Evolutionary conservation across 1,139 yeast genomes (phyloP), one percentile per base, ranked within the genome.

Genomic region (Suzukiozyma palmioleophila): DNA sequence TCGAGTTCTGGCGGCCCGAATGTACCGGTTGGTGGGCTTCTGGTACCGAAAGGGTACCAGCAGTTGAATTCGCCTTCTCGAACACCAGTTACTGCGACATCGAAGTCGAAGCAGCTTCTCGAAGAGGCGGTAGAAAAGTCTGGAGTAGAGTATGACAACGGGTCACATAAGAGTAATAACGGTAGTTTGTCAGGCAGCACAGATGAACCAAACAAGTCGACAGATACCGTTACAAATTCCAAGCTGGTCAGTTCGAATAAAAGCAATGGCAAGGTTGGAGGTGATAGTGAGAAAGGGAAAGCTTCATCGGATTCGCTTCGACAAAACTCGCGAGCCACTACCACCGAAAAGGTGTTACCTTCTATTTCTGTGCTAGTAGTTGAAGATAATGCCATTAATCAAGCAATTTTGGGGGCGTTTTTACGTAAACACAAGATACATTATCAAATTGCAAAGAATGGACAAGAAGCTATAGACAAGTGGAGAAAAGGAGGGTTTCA

Each of bases 301-400:
- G n/a, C 10, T 8, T 8, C 35, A 35, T n/a, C 30, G 26, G 30
- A 28, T 10, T 28, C 22, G 36, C 27, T 21, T 13, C n/a, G 27
- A 48, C 33, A 40, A 38, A 39, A 35, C 30, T 24, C 35, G n/a
- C 25, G 43, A 39, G 36, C 52, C 31, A 49, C 59, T 9, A 62
- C 76, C 3, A 63, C 73, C 11, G 74, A 73, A 21, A 69, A 73
- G 41, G 81, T 77, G 8, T 54, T 77, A 24, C 96, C 97, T 0
- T 87, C 89, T 43, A 83, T 92, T 38, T 87, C 89, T 30, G 96
- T 92, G 3, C 66, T 92, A 40, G 92, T 92, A 27, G 98, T 94
- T 7, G 98, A 92, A 60, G 98, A 92, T 69, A 92, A 92, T 59
- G 84, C 92, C 36, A 90, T 92, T 53, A 92, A 92, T 62, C 95